Conservation (phyloP, 2,329 filamentous ascomycete genomes). For the Orbilia oligospora region DNA sequence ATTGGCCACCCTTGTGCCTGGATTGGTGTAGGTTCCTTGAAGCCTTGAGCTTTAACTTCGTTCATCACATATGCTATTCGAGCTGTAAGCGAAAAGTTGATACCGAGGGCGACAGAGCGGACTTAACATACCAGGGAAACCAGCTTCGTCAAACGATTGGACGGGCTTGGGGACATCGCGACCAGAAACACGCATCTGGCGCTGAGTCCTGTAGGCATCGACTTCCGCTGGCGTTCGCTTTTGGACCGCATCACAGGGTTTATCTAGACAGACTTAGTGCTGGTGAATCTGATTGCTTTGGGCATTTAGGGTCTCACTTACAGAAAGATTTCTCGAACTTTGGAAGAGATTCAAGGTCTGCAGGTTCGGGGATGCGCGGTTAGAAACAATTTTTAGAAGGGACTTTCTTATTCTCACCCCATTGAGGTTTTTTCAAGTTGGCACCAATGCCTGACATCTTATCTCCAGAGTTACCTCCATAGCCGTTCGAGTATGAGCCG, state of each 20-base stretch:
- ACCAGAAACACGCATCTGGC: slow-evolving; percentile 87
- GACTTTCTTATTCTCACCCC: slow-evolving; percentile 75
- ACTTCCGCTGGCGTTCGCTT: slow-evolving; percentile 83
- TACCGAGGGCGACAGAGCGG: background rate
- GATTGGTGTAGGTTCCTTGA: slow-evolving; percentile 92
- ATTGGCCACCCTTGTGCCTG: slow-evolving; percentile 99
- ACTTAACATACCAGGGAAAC: slow-evolving; percentile 78
- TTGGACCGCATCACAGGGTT: slow-evolving; percentile 71
- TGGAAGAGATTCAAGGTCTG: slow-evolving; percentile 82
- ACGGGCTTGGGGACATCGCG: slow-evolving; percentile 90
- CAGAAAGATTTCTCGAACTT: slow-evolving; percentile 99
- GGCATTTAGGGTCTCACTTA: slow-evolving; percentile 21
- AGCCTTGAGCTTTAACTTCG: slow-evolving; percentile 98
- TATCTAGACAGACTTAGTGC: slow-evolving; percentile 34
- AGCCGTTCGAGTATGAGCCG: slow-evolving; percentile 67
- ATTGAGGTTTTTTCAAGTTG: slow-evolving; percentile 87
- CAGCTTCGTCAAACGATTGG: slow-evolving; percentile 96
- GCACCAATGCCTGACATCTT: slow-evolving; percentile 93
- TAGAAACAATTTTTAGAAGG: slow-evolving; percentile 37
- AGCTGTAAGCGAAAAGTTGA: slow-evolving; percentile 29
- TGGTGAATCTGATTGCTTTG: background rate
- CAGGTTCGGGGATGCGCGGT: slow-evolving; percentile 7
- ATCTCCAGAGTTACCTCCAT: slow-evolving; percentile 79
- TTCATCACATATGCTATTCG: slow-evolving; percentile 85
- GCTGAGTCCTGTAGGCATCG: slow-evolving; percentile 86